These are phyloP conservation scores for Protostelium mycophagum DNA, from an alignment of 78 protist genomes.

Conservation along the genomic window DNA sequence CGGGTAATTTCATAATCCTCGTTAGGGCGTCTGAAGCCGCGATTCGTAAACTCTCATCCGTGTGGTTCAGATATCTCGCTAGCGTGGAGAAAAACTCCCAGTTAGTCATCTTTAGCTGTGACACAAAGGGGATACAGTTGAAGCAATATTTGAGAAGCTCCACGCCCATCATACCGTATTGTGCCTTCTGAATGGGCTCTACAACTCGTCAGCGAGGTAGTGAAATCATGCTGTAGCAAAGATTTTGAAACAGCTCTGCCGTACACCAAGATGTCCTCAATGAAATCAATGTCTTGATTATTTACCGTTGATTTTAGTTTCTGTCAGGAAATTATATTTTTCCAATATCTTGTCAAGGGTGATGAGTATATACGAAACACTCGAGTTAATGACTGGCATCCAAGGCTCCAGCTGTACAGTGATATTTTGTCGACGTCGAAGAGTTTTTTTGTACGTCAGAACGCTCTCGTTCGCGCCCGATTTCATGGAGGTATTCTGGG, in stretches of 20 bases:
- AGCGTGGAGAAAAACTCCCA: slow-evolving; percentile 34
- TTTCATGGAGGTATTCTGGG: background rate
- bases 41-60: slow-evolving; percentile 49
- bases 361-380: background rate
- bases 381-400: background rate
- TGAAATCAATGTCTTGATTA: background rate
- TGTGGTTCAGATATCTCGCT: slow-evolving; percentile 38
- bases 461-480: no score
- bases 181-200: background rate
- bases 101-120: slow-evolving; percentile 6
- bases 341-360: background rate
- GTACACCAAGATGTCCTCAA: no score
- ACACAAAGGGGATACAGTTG: slow-evolving; percentile 39
- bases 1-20: slow-evolving; percentile 10
- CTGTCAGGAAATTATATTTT: background rate
- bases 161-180: background rate
- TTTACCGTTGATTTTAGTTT: background rate
- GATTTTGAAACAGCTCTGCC: no score
- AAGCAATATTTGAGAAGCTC: slow-evolving; percentile 39
- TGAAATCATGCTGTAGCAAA: no score
- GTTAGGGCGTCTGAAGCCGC: slow-evolving; percentile 34
- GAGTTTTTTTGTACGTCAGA: background rate
- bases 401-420: background rate
- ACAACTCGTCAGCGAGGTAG: background rate
- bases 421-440: background rate